phyloP scores from a whole-genome alignment of 176 grass and related monocot species.

The Luzula sylvatica region DNA sequence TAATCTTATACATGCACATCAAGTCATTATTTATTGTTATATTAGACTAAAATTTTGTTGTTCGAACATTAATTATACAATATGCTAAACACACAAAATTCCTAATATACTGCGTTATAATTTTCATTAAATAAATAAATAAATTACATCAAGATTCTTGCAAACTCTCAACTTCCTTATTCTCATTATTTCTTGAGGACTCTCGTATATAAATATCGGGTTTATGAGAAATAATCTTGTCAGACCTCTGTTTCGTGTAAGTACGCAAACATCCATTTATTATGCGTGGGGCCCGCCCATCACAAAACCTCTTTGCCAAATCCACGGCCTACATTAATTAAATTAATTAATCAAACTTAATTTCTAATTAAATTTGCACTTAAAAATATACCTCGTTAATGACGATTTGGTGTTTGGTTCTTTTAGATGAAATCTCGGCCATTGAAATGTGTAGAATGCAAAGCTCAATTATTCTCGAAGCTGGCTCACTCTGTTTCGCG shows the following conservation, averaged over 20 bases:
- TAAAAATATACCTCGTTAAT: slow-evolving; percentile 59
- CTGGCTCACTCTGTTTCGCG: slow-evolving; percentile 55
- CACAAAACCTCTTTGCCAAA: slow-evolving; percentile 90
- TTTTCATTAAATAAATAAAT: too few species aligned
- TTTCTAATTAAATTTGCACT: neutral
- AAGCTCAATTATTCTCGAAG: slow-evolving; percentile 82
- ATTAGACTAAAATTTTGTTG: too few species aligned
- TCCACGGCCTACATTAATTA: slow-evolving; percentile 58
- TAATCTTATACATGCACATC: too few species aligned
- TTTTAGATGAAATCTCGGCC: slow-evolving; percentile 81
- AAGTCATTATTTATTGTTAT: too few species aligned
- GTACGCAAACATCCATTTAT: slow-evolving; percentile 94
- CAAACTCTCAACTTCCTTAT: too few species aligned
- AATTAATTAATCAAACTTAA: neutral
- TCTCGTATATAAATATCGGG: too few species aligned
- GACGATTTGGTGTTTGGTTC: slow-evolving; percentile 82
- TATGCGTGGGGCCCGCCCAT: slow-evolving; percentile 66
- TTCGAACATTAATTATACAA: too few species aligned
- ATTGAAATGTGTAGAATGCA: slow-evolving; percentile 97
- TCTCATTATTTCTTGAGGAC: too few species aligned
- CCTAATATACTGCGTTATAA: too few species aligned
- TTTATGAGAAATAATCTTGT: too few species aligned
- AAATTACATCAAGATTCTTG: too few species aligned
- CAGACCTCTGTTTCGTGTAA: slow-evolving; percentile 39
- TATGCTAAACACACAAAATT: too few species aligned